Evolutionary conservation across 805 yeast genomes (phyloP).

Genomic region (Yarrowia osloensis): DNA sequence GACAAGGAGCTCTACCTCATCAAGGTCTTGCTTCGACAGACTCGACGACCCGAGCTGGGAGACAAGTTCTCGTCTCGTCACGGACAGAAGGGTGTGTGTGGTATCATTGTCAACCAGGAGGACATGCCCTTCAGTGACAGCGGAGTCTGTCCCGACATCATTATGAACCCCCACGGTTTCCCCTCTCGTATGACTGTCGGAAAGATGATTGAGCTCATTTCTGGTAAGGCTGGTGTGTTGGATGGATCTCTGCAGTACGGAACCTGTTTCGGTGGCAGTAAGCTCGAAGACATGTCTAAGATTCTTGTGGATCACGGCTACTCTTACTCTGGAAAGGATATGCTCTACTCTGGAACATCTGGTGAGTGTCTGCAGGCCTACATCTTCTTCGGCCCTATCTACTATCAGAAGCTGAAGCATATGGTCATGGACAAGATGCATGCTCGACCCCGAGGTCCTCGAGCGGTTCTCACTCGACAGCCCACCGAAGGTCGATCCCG

Average conservation of each 20-base stretch:
- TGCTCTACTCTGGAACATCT: constrained; percentile 95
- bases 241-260: constrained; percentile 92
- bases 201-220: constrained; percentile 92
- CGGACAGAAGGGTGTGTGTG: constrained; percentile 99
- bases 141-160: constrained; percentile 92
- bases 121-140: constrained; percentile 94
- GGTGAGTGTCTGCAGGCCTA: constrained; percentile 97
- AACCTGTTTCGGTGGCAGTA: constrained; percentile 98
- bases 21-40: constrained; percentile 88
- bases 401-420: constrained; percentile 96
- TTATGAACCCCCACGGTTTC: constrained; percentile 99
- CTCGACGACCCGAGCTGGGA: constrained; percentile 96
- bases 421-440: constrained; percentile 99
- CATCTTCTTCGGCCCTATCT: constrained; percentile 97
- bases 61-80: constrained; percentile 97
- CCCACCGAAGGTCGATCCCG: constrained; percentile 99
- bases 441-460: constrained; percentile 98
- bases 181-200: constrained; percentile 99
- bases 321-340: constrained; percentile 94
- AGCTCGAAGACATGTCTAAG: constrained; percentile 90
- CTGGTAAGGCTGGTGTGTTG: constrained; percentile 97
- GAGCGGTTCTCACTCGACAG: constrained; percentile 96
- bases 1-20: constrained; percentile 94
- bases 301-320: constrained; percentile 88
- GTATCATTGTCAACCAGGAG: constrained; percentile 95